Evolutionary conservation across 805 yeast species (phyloP).

Genomic region (Wickerhamiella azyma): DNA sequence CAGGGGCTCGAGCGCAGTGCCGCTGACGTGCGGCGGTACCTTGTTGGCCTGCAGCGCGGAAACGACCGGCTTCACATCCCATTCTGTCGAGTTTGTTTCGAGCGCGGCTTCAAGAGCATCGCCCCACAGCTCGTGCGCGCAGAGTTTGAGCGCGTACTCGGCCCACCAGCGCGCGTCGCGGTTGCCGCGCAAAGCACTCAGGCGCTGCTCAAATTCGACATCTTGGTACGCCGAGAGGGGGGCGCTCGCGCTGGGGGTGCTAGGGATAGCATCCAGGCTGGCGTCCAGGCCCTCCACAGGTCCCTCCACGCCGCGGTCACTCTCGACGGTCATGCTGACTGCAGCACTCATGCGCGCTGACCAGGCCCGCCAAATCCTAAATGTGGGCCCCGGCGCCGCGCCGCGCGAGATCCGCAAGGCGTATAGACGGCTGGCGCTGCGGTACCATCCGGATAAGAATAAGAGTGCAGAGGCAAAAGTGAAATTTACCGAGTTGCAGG

Average conservation of each 20-base stretch:
- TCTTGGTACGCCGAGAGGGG: background rate
- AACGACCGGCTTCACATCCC: background rate
- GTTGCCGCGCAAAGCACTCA: background rate
- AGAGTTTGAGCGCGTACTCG: slow-evolving; percentile 2
- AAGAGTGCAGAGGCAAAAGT: slow-evolving; percentile 14
- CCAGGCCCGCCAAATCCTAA: slow-evolving; percentile 42
- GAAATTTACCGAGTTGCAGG: slow-evolving; percentile 20
- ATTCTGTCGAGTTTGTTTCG: background rate
- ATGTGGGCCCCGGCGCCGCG: slow-evolving; percentile 65
- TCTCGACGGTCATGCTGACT: background rate
- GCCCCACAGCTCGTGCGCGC: background rate
- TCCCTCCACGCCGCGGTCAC: no score
- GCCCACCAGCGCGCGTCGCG: background rate
- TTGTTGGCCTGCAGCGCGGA: background rate
- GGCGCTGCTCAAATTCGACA: slow-evolving; percentile 3
- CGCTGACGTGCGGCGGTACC: background rate
- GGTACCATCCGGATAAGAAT: slow-evolving; percentile 86
- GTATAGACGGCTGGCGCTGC: slow-evolving; percentile 76
- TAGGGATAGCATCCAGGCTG: no score
- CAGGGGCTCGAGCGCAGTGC: background rate
- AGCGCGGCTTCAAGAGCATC: slow-evolving; percentile 3
- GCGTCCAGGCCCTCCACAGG: no score
- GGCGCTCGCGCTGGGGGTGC: no score
- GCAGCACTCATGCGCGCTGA: background rate
- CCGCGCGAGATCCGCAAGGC: slow-evolving; percentile 81